Percentiles rank a stretch among this genome's conserved stretches.
Evolutionary conservation across 1,284 basidiomycete species (phyloP).

Genomic region (Pseudozyma sp.): DNA sequence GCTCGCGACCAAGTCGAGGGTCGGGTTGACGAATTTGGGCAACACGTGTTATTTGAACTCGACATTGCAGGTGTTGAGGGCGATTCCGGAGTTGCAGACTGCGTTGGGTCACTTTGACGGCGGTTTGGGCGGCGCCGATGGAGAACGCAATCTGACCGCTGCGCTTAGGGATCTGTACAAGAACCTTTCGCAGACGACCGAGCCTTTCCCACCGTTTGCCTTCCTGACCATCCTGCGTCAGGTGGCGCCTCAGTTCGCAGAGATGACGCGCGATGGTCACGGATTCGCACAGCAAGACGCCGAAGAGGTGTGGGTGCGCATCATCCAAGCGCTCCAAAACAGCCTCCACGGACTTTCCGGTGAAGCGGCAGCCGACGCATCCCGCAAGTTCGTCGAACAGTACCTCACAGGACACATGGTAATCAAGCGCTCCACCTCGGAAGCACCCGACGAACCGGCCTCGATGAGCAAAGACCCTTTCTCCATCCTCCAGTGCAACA

Average conservation of each 20-base stretch:
- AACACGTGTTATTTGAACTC: constrained; percentile 98
- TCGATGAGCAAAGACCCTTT: constrained; percentile 79
- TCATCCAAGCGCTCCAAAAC: constrained; percentile 82
- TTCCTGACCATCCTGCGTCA: constrained; percentile 80
- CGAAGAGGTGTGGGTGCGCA: constrained; percentile 90
- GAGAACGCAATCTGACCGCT: constrained; percentile 70
- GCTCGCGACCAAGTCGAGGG: constrained; percentile 72
- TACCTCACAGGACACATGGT: constrained; percentile 84
- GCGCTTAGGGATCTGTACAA: constrained; percentile 81
- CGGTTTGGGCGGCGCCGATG: constrained; percentile 52
- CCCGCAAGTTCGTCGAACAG: constrained; percentile 78
- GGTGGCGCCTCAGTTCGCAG: constrained; percentile 91
- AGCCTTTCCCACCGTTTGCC: constrained; percentile 79
- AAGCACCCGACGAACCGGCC: constrained; percentile 82
- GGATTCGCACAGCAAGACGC: constrained; percentile 92
- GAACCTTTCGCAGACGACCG: constrained; percentile 80
- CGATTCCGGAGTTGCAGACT: constrained; percentile 84
- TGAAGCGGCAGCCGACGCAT: constrained; percentile 16
- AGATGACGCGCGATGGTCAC: constrained; percentile 72
- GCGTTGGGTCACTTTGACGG: constrained; percentile 56
- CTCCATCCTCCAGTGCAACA: constrained; percentile 93
- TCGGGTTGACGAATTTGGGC: constrained; percentile 71
- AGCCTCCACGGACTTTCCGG: constrained; percentile 69
- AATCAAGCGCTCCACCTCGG: constrained; percentile 75
- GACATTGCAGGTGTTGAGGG: constrained; percentile 88